Percentiles rank a stretch among this genome's conserved stretches.
phyloP scores from a whole-genome alignment of 2,329 filamentous ascomycete species.

The Pezicula carpinea region DNA sequence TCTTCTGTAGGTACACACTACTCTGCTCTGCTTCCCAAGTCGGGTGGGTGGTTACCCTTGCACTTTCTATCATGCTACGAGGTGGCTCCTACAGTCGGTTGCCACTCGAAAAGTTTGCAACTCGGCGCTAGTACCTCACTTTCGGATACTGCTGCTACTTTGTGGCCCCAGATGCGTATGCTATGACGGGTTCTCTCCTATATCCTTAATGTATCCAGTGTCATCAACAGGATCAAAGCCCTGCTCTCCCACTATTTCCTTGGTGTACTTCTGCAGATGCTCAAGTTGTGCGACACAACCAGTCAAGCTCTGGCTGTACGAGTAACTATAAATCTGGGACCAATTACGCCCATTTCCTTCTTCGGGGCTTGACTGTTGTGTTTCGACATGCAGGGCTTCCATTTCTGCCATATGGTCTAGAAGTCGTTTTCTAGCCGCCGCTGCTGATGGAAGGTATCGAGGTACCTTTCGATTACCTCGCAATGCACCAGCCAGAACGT shows the following conservation, averaged over 20 bases:
- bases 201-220: not conserved
- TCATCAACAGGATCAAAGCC: conserved; percentile 21
- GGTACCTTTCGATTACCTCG: conserved; percentile 45
- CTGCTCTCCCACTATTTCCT: conserved; percentile 53
- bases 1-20: no score
- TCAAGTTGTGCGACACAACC: conserved; percentile 49
- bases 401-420: conserved; percentile 46
- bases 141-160: no score
- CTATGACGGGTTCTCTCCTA: no score
- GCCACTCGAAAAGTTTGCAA: no score
- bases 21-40: no score
- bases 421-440: conserved; percentile 46
- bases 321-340: conserved; percentile 53
- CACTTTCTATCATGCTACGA: no score
- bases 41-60: no score
- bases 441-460: conserved; percentile 52
- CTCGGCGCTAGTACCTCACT: no score
- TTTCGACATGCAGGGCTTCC: conserved; percentile 32
- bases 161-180: no score
- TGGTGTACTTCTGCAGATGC: conserved; percentile 50
- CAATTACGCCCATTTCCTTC: conserved; percentile 38
- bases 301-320: conserved; percentile 48
- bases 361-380: not conserved
- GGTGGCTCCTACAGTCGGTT: no score
- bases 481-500: conserved; percentile 52